Percentiles rank a stretch among this genome's conserved stretches.
Conservation (phyloP, 1,284 basidiomycete species). For the Moesziomyces parantarcticus region DNA sequence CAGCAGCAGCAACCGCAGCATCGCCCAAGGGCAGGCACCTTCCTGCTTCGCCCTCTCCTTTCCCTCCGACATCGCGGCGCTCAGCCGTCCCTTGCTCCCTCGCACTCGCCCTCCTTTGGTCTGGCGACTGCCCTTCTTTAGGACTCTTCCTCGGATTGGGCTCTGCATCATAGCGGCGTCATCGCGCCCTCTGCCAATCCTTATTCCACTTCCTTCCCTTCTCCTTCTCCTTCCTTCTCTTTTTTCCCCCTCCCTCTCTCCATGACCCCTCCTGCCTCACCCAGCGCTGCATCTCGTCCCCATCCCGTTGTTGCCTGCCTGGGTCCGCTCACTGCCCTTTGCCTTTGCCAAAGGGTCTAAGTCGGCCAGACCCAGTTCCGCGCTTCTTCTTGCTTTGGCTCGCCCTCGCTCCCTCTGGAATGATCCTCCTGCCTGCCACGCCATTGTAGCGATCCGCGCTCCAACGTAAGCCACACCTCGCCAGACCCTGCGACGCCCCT, state of each 20-base stretch:
- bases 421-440: constrained; percentile 8
- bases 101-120: neutral
- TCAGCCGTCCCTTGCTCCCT: too few relatives aligned
- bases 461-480: constrained; percentile 13
- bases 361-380: constrained; percentile 8
- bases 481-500: constrained; percentile 23
- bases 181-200: constrained; percentile 1
- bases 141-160: neutral
- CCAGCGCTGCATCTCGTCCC: constrained; percentile 8
- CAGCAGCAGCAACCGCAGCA: constrained; percentile 1
- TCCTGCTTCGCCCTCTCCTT: neutral
- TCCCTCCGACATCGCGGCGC: too few relatives aligned
- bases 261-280: neutral
- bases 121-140: neutral
- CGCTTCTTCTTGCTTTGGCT: constrained; percentile 1
- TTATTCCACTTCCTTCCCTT: neutral
- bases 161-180: constrained; percentile 33
- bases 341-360: constrained; percentile 9
- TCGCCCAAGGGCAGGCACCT: too few relatives aligned
- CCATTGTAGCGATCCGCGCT: too few relatives aligned
- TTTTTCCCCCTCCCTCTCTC: neutral
- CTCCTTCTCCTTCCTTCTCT: neutral
- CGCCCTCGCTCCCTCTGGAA: neutral
- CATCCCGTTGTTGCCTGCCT: constrained; percentile 3
- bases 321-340: constrained; percentile 12